These are phyloP conservation scores for Wallacemonas sp. DNA, from an alignment of 208 protist genomes.

Conservation along the genomic window DNA sequence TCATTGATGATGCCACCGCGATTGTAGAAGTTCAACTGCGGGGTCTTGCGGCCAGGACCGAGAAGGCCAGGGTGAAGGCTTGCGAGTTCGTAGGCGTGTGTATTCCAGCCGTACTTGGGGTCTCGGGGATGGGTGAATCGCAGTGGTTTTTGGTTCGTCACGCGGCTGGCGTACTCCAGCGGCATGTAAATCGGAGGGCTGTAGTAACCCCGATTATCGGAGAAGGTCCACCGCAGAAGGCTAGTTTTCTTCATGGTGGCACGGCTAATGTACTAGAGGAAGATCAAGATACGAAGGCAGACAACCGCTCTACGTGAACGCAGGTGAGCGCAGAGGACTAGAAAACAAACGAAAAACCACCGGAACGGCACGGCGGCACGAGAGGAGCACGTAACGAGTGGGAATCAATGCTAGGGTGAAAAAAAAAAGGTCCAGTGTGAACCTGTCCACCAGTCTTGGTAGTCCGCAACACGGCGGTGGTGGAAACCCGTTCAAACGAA, in stretches of 20 bases:
- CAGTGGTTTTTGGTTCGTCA: conserved; percentile 81
- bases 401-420: not conserved
- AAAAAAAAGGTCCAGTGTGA: conserved; percentile 5
- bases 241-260: conserved; percentile 34
- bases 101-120: conserved; percentile 88
- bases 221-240: conserved; percentile 58
- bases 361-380: not conserved
- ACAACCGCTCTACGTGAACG: not conserved
- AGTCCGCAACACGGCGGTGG: no score
- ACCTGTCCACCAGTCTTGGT: no score
- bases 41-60: conserved; percentile 73
- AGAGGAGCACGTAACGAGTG: conserved; percentile 8
- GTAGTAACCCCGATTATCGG: conserved; percentile 80
- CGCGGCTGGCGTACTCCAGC: conserved; percentile 78
- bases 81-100: conserved; percentile 66
- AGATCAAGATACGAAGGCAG: conserved; percentile 6
- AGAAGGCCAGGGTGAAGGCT: conserved; percentile 75
- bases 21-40: conserved; percentile 76
- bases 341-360: not conserved
- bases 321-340: not conserved
- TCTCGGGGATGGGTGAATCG: conserved; percentile 80
- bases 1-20: conserved; percentile 86
- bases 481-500: no score
- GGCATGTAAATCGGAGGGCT: conserved; percentile 87
- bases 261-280: no score